These are phyloP conservation scores for Pseudomonodictys pantanalensis DNA, from an alignment of 495 filamentous ascomycete genomes.

Conservation along the genomic window DNA sequence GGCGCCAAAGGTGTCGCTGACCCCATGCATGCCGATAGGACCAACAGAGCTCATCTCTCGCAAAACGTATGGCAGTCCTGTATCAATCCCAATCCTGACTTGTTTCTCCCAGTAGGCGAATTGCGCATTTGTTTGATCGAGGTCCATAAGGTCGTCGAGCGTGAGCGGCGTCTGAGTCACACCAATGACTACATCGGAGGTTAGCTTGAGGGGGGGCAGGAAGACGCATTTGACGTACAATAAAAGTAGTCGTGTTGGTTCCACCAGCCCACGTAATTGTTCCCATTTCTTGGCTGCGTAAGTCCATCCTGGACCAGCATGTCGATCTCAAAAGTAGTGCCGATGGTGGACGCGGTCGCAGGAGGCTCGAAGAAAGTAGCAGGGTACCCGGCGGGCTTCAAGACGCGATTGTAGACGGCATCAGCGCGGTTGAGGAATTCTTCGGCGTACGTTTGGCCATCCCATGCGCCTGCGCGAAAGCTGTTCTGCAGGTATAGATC, in stretches of 20 bases:
- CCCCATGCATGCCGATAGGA: slow-evolving; percentile 34
- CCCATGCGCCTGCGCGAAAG: slow-evolving; percentile 37
- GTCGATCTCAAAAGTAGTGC: slow-evolving; percentile 40
- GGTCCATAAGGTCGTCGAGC: slow-evolving; percentile 35
- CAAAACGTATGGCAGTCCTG: slow-evolving; percentile 37
- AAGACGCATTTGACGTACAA: slow-evolving; percentile 12
- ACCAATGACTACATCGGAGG: slow-evolving; percentile 29
- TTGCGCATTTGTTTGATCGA: slow-evolving; percentile 39
- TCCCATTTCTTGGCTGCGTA: slow-evolving; percentile 25
- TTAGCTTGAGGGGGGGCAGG: not conserved
- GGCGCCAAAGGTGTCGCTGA: slow-evolving; percentile 31
- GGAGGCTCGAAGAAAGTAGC: slow-evolving; percentile 43
- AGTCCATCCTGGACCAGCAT: slow-evolving; percentile 33
- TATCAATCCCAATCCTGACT: slow-evolving; percentile 33
- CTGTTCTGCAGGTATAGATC: slow-evolving; percentile 42
- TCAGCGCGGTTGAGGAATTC: slow-evolving; percentile 39
- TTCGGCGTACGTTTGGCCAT: slow-evolving; percentile 38
- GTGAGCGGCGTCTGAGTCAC: slow-evolving; percentile 33
- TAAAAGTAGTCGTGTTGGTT: slow-evolving; percentile 48
- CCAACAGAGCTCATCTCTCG: slow-evolving; percentile 42
- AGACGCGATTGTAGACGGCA: slow-evolving; percentile 38
- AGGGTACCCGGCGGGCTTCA: slow-evolving; percentile 36
- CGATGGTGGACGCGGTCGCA: slow-evolving; percentile 42
- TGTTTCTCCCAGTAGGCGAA: slow-evolving; percentile 40
- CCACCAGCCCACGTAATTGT: slow-evolving; percentile 36